Conservation (phyloP, 441 rosid genomes). For the Manihot esculenta region DNA sequence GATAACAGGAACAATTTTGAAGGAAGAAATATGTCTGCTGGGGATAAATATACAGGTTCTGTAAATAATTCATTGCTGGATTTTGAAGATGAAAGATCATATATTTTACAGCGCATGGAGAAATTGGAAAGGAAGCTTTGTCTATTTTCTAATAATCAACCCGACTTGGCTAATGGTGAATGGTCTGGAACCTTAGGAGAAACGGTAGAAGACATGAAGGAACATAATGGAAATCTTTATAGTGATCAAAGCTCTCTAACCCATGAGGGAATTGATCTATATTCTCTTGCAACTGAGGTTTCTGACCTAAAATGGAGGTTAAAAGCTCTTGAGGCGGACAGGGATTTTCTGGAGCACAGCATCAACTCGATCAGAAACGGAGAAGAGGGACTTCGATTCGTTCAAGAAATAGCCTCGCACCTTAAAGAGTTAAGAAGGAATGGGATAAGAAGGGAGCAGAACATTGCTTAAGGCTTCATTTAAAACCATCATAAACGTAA, state of each 20-base stretch:
- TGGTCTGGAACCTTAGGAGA: constrained; percentile 16
- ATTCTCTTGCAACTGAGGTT: constrained; percentile 35
- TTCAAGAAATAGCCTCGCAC: constrained; percentile 62
- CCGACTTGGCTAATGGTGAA: constrained; percentile 20
- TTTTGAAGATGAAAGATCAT: constrained; percentile 52
- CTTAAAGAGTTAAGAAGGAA: constrained; percentile 45
- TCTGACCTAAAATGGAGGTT: constrained; percentile 46
- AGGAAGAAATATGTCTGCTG: constrained; percentile 17
- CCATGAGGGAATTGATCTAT: constrained; percentile 21
- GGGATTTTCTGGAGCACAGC: constrained; percentile 48
- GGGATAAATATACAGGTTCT: constrained; percentile 13
- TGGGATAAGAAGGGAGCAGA: constrained; percentile 31
- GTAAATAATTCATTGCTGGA: constrained; percentile 31
- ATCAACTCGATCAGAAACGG: constrained; percentile 48
- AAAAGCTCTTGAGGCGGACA: constrained; percentile 55
- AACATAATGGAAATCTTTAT: constrained; percentile 9
- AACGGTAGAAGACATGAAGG: constrained; percentile 2
- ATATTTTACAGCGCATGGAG: constrained; percentile 40
- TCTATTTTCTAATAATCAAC: constrained; percentile 29
- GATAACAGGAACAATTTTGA: constrained; percentile 10
- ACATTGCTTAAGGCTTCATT: constrained; percentile 30
- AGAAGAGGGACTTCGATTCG: constrained; percentile 48
- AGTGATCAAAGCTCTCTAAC: constrained; percentile 8
- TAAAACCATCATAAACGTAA: constrained; percentile 20
- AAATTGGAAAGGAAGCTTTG: constrained; percentile 50